phyloP scores from a whole-genome alignment of 352 stramenopile species.

The Phytophthora nicotianae region DNA sequence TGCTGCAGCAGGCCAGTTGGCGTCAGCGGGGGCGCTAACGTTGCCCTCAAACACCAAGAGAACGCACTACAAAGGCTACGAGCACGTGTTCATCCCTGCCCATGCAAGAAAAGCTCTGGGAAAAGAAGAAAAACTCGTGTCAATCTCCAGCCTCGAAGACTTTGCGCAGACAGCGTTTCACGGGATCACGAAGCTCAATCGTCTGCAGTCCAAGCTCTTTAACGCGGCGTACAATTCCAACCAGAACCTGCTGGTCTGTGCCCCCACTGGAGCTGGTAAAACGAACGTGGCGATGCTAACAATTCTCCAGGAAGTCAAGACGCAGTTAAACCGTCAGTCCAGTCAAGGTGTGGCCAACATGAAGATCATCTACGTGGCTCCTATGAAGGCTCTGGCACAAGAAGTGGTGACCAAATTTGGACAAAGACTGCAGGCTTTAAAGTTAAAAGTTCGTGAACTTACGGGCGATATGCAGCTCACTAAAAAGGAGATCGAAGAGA shows the following conservation, averaged over 20 bases:
- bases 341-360: slow-evolving; percentile 62
- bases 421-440: slow-evolving; percentile 73
- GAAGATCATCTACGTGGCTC: slow-evolving; percentile 97
- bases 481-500: slow-evolving; percentile 94
- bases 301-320: slow-evolving; percentile 93
- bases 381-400: slow-evolving; percentile 98
- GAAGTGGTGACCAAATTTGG: slow-evolving; percentile 99
- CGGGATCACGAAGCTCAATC: slow-evolving; percentile 92
- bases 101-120: slow-evolving; percentile 65
- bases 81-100: slow-evolving; percentile 83
- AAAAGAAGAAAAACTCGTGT: slow-evolving; percentile 62
- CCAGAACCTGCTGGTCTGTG: slow-evolving; percentile 97
- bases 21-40: slow-evolving; percentile 53
- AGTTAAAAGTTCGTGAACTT: slow-evolving; percentile 90
- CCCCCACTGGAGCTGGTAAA: slow-evolving; percentile 95
- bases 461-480: slow-evolving; percentile 99
- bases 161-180: slow-evolving; percentile 84
- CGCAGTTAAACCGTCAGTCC: slow-evolving; percentile 53
- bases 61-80: slow-evolving; percentile 82
- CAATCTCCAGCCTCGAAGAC: slow-evolving; percentile 64
- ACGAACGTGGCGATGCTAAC: slow-evolving; percentile 99
- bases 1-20: slow-evolving; percentile 66
- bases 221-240: slow-evolving; percentile 94
- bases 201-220: slow-evolving; percentile 98
- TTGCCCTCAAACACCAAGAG: slow-evolving; percentile 70